Conservation (phyloP, 1,284 basidiomycete genomes). For the Meira miltonrushii region DNA sequence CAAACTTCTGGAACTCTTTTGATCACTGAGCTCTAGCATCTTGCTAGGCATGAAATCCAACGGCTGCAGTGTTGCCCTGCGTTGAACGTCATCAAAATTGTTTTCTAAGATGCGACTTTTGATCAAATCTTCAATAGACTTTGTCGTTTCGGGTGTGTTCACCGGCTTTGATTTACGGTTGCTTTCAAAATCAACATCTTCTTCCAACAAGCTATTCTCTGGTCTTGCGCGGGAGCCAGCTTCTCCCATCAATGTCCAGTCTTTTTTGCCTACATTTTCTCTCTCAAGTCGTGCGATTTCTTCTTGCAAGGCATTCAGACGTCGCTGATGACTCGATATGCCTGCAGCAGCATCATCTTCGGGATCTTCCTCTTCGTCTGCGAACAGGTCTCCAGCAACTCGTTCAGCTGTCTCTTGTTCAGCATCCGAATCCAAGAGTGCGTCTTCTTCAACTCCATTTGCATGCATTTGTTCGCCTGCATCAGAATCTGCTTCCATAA, state of each 20-base stretch:
- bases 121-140: constrained; percentile 81
- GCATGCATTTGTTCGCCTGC: background rate
- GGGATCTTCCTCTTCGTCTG: constrained; percentile 55
- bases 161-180: constrained; percentile 79
- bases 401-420: constrained; percentile 55
- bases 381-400: constrained; percentile 59
- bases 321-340: constrained; percentile 57
- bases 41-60: constrained; percentile 74
- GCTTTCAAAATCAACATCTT: constrained; percentile 90
- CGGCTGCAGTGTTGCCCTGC: constrained; percentile 70
- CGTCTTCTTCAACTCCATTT: too few species aligned
- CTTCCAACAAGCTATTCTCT: constrained; percentile 83
- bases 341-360: constrained; percentile 24
- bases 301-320: constrained; percentile 56
- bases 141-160: constrained; percentile 81
- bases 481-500: background rate
- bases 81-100: constrained; percentile 85
- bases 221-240: constrained; percentile 75
- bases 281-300: constrained; percentile 59
- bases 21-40: constrained; percentile 82
- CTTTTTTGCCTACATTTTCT: constrained; percentile 61
- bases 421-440: too few species aligned
- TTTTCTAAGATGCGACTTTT: constrained; percentile 79
- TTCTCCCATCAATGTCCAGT: constrained; percentile 93
- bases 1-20: constrained; percentile 65